Base-by-base conservation (phyloP, 116 monocot genomes). In the Zostera marina region DNA sequence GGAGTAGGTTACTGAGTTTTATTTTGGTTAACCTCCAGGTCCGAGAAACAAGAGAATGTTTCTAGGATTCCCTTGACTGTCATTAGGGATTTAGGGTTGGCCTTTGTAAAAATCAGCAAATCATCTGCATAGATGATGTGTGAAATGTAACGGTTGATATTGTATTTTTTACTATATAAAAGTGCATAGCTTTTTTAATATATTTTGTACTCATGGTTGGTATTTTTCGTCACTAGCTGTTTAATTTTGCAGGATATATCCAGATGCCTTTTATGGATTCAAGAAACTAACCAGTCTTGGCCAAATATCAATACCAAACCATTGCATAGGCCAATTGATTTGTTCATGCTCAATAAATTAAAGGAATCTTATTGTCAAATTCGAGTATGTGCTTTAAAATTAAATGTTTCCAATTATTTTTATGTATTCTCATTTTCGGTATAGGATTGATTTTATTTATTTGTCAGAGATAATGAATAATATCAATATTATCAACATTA, bases 261-360 rank as follows among this genome's bases (percentile, higher is more conserved):
- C 24, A 85, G 85, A 66, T 88, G 89, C 66, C 78, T 96, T 41
- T 58, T 96, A 41, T 89, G 96, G 96, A 57, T 82, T 54, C 96
- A 96, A 68, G 63, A 66, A 51, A 76, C 64, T 41, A 82, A 76
- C 74, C 75, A 85, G 9, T 58, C 77, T 14, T 96, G 96, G 96
- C 96, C 96, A 49, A 59, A 63, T 63, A 70, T 84, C 51, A 59
- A 58, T 53, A 96, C 96, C 19, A 68, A 80, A 70, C 96, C 89
- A 44, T 25, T 85, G 47, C 41, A 22, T 42, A 89, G 73, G 64
- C 82, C 96, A 63, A 66, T 83, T 68, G 96, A 96, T 63, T 65
- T 85, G 76, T 57, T 89, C 67, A 84, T 89, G 82, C 74, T 96
- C 10, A 85, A 96, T 68, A 96, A 83, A 69, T 67, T 89, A 58